phyloP scores from a whole-genome alignment of 768 basidiomycete species.

The Termitomyces titanicus region DNA sequence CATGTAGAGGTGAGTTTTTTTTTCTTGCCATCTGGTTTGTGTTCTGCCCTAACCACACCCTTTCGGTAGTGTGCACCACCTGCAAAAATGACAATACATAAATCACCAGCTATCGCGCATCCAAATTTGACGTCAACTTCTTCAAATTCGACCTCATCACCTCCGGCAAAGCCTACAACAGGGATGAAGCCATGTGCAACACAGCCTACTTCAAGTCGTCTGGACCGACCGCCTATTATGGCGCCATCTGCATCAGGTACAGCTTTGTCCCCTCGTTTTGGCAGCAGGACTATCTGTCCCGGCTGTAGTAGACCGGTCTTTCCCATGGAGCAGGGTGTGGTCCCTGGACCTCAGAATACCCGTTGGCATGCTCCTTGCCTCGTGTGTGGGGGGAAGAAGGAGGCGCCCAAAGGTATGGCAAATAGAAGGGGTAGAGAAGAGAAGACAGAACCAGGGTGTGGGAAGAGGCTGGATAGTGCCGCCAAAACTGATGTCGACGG shows the following conservation, averaged over 20 bases:
- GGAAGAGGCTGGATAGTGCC: slow-evolving; percentile 79
- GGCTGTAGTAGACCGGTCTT: slow-evolving; percentile 74
- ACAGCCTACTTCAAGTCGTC: slow-evolving; percentile 32
- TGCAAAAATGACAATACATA: slow-evolving; percentile 37
- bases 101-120: slow-evolving; percentile 23
- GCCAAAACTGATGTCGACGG: slow-evolving; percentile 71
- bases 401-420: slow-evolving; percentile 27
- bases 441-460: slow-evolving; percentile 68
- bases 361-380: slow-evolving; percentile 79
- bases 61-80: slow-evolving; percentile 39
- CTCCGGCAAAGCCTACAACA: neutral
- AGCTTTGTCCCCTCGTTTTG: slow-evolving; percentile 50
- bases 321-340: slow-evolving; percentile 82
- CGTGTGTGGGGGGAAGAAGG: slow-evolving; percentile 76
- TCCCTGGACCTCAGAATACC: slow-evolving; percentile 79
- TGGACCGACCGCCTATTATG: slow-evolving; percentile 35
- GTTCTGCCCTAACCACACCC: neutral
- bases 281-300: slow-evolving; percentile 60
- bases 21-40: neutral
- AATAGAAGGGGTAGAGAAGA: slow-evolving; percentile 39
- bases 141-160: slow-evolving; percentile 11
- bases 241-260: slow-evolving; percentile 27
- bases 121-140: slow-evolving; percentile 7
- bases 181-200: slow-evolving; percentile 16
- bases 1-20: slow-evolving; percentile 51